A percentile compares a stretch with the other conserved stretches of the same genome.
Conservation (phyloP, 345 rosid species). For the Carallia brachiata region DNA sequence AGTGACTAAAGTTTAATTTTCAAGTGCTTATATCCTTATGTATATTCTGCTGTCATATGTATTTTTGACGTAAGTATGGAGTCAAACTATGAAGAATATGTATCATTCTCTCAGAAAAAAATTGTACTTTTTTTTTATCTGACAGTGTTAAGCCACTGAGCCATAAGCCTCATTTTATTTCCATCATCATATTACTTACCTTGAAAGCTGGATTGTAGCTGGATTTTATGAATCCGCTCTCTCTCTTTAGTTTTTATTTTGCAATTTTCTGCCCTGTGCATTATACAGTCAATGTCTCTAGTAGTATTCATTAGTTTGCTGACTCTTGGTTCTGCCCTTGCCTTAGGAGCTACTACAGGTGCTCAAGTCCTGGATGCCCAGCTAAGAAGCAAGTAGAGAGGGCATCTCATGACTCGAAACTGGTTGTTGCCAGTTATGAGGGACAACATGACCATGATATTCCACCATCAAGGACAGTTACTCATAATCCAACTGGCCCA, state of each 20-base stretch:
- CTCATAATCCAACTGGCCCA: slow-evolving; percentile 41
- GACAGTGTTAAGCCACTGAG: too few relatives aligned
- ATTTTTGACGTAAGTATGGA: too few relatives aligned
- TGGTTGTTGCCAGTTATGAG: slow-evolving; percentile 80
- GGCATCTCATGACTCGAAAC: slow-evolving; percentile 65
- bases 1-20: too few relatives aligned
- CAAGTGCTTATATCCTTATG: too few relatives aligned
- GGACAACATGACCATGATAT: slow-evolving; percentile 79
- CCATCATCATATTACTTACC: too few relatives aligned
- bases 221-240: too few relatives aligned
- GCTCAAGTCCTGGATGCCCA: slow-evolving; percentile 88
- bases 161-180: too few relatives aligned
- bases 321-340: slow-evolving; percentile 6
- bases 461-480: slow-evolving; percentile 75
- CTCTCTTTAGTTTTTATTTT: neutral
- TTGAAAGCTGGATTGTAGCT: too few relatives aligned
- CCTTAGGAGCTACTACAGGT: slow-evolving; percentile 90
- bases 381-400: slow-evolving; percentile 89
- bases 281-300: neutral
- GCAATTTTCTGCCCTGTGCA: neutral
- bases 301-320: neutral
- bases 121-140: too few relatives aligned
- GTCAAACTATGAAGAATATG: too few relatives aligned
- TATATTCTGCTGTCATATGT: too few relatives aligned
- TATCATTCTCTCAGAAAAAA: too few relatives aligned